A percentile compares a stretch with the other conserved stretches of the same genome.
Conservation (phyloP, 306 rosid species). For the Prunus dulcis region DNA sequence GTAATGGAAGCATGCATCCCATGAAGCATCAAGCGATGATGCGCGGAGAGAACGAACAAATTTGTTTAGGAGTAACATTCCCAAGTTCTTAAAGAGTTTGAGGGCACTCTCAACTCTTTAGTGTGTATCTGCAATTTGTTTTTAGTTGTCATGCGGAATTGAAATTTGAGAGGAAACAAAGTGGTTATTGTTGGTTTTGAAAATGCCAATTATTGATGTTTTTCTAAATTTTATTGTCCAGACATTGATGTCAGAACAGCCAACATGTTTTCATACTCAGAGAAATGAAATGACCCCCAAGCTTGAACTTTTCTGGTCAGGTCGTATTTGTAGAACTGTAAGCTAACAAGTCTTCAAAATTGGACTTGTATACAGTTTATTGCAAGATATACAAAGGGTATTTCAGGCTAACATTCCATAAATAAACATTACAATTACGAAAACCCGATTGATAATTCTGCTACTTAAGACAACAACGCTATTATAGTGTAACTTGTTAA, state of each 20-base stretch:
- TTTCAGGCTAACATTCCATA: not conserved
- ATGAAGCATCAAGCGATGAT: constrained; percentile 56
- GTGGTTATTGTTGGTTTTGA: no score
- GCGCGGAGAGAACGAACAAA: constrained; percentile 49
- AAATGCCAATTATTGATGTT: no score
- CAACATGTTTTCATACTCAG: no score
- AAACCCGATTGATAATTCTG: not conserved
- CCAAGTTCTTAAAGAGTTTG: constrained; percentile 42
- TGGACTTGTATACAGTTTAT: not conserved
- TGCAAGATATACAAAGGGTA: not conserved
- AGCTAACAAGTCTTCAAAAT: not conserved
- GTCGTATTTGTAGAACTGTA: not conserved
- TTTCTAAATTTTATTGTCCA: no score
- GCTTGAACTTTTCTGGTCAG: not conserved
- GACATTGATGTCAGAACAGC: no score
- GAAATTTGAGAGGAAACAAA: no score
- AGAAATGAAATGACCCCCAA: no score
- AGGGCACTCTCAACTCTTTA: not conserved
- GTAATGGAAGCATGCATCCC: constrained; percentile 48
- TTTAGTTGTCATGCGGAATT: no score
- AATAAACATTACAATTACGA: not conserved
- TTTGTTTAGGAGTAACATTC: constrained; percentile 48
- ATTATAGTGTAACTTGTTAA: not conserved
- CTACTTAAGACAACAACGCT: not conserved
- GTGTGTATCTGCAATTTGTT: no score